A percentile compares a stretch with the other conserved stretches of the same genome.
These are phyloP conservation scores for Russula vinacea DNA, from an alignment of 768 basidiomycete genomes.

Conservation along the genomic window DNA sequence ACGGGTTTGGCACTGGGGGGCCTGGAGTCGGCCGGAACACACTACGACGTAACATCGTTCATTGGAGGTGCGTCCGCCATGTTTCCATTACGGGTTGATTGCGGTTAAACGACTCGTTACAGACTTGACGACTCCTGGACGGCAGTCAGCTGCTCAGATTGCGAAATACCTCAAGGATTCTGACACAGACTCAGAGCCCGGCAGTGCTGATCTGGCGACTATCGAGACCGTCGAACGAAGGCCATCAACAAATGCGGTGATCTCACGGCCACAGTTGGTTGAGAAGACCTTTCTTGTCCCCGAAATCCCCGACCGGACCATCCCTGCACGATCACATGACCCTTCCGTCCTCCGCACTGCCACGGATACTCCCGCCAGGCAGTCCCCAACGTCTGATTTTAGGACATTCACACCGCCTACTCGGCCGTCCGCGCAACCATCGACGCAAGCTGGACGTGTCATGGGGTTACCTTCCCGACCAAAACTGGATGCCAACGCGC, in stretches of 20 bases:
- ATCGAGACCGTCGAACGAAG: constrained; percentile 26
- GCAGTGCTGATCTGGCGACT: constrained; percentile 12
- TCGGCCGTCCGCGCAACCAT: not conserved
- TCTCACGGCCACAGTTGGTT: constrained; percentile 13
- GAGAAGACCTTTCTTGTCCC: not conserved
- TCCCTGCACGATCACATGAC: not conserved
- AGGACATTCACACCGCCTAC: not conserved
- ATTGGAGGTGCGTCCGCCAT: constrained; percentile 47
- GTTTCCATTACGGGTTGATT: not conserved
- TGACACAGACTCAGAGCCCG: constrained; percentile 16
- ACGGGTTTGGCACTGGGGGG: constrained; percentile 13
- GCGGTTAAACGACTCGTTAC: not conserved
- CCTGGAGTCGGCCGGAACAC: constrained; percentile 48
- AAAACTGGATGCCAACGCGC: constrained; percentile 3
- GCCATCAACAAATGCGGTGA: constrained; percentile 17
- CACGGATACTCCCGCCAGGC: not conserved
- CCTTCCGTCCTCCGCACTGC: not conserved
- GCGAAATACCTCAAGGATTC: not conserved
- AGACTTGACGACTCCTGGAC: constrained; percentile 40
- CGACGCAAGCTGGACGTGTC: constrained; percentile 10
- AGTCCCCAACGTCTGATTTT: not conserved
- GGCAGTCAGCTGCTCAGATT: constrained; percentile 10
- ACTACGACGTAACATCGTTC: constrained; percentile 74
- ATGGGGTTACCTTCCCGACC: constrained; percentile 34
- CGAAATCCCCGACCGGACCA: not conserved